These are phyloP conservation scores for Kwoniella pini DNA, from an alignment of 768 basidiomycete species.

Conservation along the genomic window DNA sequence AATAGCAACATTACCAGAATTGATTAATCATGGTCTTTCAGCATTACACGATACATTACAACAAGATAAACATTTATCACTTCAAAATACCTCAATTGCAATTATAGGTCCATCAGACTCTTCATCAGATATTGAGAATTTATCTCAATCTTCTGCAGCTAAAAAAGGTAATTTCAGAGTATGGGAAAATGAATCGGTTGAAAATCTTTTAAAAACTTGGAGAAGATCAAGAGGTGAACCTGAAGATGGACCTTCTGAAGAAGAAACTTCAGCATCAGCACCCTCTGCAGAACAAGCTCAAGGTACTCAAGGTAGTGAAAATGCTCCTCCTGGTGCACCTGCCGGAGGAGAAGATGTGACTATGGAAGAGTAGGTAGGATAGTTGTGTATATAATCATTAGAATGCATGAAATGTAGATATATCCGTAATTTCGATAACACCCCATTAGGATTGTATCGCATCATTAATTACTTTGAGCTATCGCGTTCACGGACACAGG, in stretches of 20 bases:
- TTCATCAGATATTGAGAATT: conserved; percentile 59
- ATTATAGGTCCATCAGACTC: conserved; percentile 66
- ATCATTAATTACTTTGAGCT: no score
- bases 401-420: no score
- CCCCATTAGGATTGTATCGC: no score
- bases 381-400: not conserved
- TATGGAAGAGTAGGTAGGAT: conserved; percentile 25
- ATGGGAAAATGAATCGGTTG: conserved; percentile 77
- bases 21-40: conserved; percentile 89
- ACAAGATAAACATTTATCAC: conserved; percentile 93
- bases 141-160: conserved; percentile 59
- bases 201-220: conserved; percentile 76
- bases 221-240: conserved; percentile 57
- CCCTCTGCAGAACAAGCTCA: conserved; percentile 16
- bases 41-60: conserved; percentile 95
- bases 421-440: no score
- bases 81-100: conserved; percentile 91
- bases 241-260: conserved; percentile 40
- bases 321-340: conserved; percentile 40
- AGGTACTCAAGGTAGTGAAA: conserved; percentile 48
- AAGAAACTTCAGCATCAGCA: conserved; percentile 37
- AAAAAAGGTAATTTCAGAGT: conserved; percentile 73
- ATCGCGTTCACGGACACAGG: no score
- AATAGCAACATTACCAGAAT: conserved; percentile 76
- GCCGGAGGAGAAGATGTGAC: conserved; percentile 32